Conservation (phyloP, 75 land plant genomes). For the Larix kaempferi region DNA sequence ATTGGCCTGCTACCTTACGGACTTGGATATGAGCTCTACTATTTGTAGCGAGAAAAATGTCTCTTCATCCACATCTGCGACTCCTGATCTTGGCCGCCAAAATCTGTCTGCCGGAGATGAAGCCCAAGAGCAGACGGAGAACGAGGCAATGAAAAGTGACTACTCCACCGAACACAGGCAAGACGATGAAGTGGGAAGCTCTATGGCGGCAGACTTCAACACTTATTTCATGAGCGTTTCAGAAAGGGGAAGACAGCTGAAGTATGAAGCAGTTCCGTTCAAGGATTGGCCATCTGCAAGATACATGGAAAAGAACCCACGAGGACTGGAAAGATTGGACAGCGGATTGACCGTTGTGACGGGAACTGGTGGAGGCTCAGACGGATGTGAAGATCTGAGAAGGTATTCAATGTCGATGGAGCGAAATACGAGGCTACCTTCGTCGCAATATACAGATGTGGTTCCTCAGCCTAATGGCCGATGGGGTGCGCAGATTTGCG, state of each 20-base stretch:
- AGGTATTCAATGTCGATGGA: not conserved
- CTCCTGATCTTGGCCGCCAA: no score
- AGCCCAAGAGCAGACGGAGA: no score
- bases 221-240: not conserved
- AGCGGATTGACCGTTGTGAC: slow-evolving; percentile 26
- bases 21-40: no score
- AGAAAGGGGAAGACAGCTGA: no score
- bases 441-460: slow-evolving; percentile 50
- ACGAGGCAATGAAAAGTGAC: no score
- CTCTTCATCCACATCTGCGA: no score
- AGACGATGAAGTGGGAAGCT: not conserved
- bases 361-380: slow-evolving; percentile 12
- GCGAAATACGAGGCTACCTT: slow-evolving; percentile 3
- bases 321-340: slow-evolving; percentile 19
- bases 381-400: slow-evolving; percentile 5
- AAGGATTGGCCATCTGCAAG: not conserved
- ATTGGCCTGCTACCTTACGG: no score
- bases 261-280: not conserved
- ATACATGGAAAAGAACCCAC: not conserved
- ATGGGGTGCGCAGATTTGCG: slow-evolving; percentile 54
- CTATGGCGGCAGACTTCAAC: not conserved
- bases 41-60: no score
- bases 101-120: no score
- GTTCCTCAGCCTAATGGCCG: slow-evolving; percentile 55
- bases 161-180: no score